phyloP scores from a whole-genome alignment of 345 rosid genomes.

The Gossypium longicalyx region DNA sequence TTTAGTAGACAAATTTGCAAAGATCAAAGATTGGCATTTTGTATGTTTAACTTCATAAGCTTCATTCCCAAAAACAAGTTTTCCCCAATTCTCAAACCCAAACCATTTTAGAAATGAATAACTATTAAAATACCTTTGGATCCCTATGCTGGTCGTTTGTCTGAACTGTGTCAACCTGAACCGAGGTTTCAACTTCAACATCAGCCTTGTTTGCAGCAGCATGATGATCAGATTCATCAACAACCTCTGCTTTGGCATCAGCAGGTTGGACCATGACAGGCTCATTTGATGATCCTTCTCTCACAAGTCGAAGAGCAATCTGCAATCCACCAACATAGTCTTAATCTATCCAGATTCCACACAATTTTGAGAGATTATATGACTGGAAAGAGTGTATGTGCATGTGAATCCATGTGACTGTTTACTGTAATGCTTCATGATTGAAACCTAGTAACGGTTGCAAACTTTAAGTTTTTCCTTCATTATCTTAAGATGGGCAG shows the following conservation, averaged over 20 bases:
- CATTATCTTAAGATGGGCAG: not conserved
- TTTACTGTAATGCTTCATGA: not conserved
- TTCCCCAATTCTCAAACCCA: not conserved
- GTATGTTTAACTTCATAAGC: not conserved
- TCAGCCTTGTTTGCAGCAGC: slow-evolving; percentile 25
- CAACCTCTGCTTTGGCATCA: slow-evolving; percentile 22
- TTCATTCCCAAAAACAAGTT: slow-evolving; percentile 31
- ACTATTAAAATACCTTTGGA: slow-evolving; percentile 33
- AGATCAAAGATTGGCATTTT: not conserved
- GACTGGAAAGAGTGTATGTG: not conserved
- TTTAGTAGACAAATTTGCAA: not conserved
- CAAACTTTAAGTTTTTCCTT: slow-evolving; percentile 37
- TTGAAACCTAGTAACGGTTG: slow-evolving; percentile 77
- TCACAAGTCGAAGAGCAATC: slow-evolving; percentile 93
- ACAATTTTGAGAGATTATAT: not conserved
- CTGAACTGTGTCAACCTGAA: slow-evolving; percentile 19
- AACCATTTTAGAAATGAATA: not conserved
- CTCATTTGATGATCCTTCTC: slow-evolving; percentile 51
- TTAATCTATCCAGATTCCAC: slow-evolving; percentile 1
- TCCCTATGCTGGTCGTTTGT: slow-evolving; percentile 26
- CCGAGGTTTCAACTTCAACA: slow-evolving; percentile 25
- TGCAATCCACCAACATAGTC: slow-evolving; percentile 24
- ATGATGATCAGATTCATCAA: slow-evolving; percentile 25
- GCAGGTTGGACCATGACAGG: slow-evolving; percentile 31
- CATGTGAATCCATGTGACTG: not conserved